Conservation (phyloP, 1,284 basidiomycete species). For the Papiliotrema laurentii region DNA sequence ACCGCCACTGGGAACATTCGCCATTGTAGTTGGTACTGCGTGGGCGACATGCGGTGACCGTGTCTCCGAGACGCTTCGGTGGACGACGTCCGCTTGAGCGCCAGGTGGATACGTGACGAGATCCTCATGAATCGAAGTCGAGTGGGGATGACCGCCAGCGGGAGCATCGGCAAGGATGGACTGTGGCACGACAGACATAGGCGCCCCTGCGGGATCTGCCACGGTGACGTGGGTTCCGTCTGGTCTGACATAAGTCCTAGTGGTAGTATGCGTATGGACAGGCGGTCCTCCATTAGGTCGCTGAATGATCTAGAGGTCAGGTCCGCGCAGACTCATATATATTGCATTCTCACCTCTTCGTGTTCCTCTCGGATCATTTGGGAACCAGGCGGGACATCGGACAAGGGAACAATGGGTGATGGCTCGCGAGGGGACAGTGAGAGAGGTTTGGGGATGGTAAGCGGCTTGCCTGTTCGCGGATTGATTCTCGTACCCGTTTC, state of each 20-base stretch:
- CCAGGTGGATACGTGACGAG: conserved; percentile 1
- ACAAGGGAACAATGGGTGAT: conserved; percentile 19
- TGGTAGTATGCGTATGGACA: conserved; percentile 27
- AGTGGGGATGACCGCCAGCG: neutral
- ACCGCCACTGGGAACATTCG: neutral
- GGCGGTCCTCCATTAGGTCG: conserved; percentile 27
- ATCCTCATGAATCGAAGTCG: conserved; percentile 6
- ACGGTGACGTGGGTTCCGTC: conserved; percentile 10
- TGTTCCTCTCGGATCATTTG: conserved; percentile 27
- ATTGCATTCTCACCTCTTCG: conserved; percentile 27
- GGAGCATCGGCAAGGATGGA: neutral
- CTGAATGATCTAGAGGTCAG: conserved; percentile 23
- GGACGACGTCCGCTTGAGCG: conserved; percentile 9
- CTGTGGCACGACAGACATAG: conserved; percentile 2
- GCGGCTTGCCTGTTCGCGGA: conserved; percentile 32
- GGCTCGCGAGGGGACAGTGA: conserved; percentile 18
- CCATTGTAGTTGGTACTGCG: neutral
- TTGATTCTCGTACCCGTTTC: conserved; percentile 16
- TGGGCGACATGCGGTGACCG: too few species aligned
- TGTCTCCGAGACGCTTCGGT: conserved; percentile 10
- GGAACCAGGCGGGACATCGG: conserved; percentile 1
- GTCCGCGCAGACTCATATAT: neutral
- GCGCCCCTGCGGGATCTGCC: neutral
- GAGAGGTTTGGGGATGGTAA: conserved; percentile 25
- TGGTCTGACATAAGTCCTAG: conserved; percentile 24